Base-by-base conservation (phyloP, 208 protist species). In the Plasmodiophora brassicae region DNA sequence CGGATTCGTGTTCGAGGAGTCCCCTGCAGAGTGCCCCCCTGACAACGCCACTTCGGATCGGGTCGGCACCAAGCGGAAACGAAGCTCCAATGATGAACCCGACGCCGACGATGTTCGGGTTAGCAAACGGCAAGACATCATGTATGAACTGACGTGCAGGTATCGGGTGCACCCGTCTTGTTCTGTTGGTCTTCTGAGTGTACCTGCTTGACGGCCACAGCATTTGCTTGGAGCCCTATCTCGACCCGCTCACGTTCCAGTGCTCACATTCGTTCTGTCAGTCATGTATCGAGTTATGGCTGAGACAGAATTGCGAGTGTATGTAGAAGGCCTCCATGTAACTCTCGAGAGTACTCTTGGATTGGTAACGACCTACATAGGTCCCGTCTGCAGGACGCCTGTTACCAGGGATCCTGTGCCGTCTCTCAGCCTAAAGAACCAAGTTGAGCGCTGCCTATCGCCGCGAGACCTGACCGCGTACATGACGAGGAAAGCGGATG, bases 381-480 rank as follows among this genome's bases (percentile, higher is more conserved):
- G 65, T 32, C 65, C 65, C 32, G 65, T 78, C 5, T 78, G 65
- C 65, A n/a, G 65, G 5, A 14, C 20, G 20, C 41, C 41, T 14
- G n/a, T 78, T 32, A 78, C 5, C 41, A n/a, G 41, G 41, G 65
- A n/a, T 32, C 65, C 65, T 38, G 65, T 78, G 41, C 65, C 65
- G 41, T 78, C 65, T 14, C 65, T 78, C 41, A 78, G 65, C 65
- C n/a, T 78, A 5, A 78, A 78, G 41, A 78, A 78, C n/a, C 65
- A 78, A 32, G n/a, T 78, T 38, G 5, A 14, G 20, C 5, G 65
- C 32, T 78, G 65, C n/a, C n/a, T 78, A 32, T 78, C 65, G n/a
- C 41, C n/a, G 65, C 5, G 41, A 78, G 65, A 78, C 32, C 41
- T 78, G 14, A 38, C 20, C 5, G 65, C 32, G 10, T 78, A 78